Evolutionary conservation across 164 flowering plant genomes (phyloP), one percentile per base, ranked within the genome.

Genomic region (Tetracentron sinense): DNA sequence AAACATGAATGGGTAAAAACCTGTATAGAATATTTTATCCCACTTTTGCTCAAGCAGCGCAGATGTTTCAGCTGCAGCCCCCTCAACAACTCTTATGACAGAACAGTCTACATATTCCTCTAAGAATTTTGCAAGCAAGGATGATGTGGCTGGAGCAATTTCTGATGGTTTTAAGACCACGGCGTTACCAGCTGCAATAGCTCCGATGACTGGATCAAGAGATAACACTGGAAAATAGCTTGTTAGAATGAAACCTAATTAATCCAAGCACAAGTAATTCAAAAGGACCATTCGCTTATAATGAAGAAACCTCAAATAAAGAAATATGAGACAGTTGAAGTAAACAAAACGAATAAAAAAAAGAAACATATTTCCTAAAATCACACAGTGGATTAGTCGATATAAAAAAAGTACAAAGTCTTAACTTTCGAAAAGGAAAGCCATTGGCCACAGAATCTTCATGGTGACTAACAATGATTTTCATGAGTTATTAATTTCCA

Each of bases 11-110:
- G 29, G 44, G 25, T 51, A 46, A 58, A 48, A 51, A 84, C 98
- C 96, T 81, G 98, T 93, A 74, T 85, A 90, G 54, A 82, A 80
- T 70, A 93, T 93, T 75, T 93, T 93, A 69, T 93, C 98, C 97
- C 97, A 93, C 68, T 82, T 82, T 65, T 90, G 96, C 58, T 88
- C 92, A 63, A 93, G 74, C 52, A 93, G 72, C 16, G 88, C 86
- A 64, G 87, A 54, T 60, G 97, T 86, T 75, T 88, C 92, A 56
- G 81, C 60, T 61, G 86, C 80, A 58, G 82, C 81, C 12, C 98
- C 97, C 68, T 93, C 97, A 28, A 93, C 83, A 62, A 93, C 97
- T 65, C 77, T 84, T 21, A 88, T 69, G 15, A 84, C 86, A 66
- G 96, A 82, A 61, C 42, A 71, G 69, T 93, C 98, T 63, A 93